Evolutionary conservation across 2,329 filamentous ascomycete species (phyloP), one percentile per base, ranked within the genome.

Genomic region (Calonectria fujianensis): DNA sequence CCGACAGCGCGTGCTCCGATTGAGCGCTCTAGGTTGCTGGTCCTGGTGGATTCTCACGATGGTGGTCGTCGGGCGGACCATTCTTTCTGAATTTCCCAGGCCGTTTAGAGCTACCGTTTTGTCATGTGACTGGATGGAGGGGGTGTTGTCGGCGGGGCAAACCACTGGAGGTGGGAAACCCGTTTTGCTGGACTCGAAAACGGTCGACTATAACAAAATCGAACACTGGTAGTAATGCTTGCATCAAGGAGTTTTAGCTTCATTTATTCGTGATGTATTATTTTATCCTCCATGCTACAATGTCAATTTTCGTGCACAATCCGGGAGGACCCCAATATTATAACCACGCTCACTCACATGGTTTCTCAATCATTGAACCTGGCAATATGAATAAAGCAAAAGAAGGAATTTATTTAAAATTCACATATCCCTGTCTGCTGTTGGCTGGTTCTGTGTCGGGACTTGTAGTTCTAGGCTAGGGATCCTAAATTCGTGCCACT

Each of bases 101-200:
- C 29, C 11, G 37, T 24, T 63, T 41, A 7, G 24, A 63, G 57
- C 57, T 20, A 50, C 72, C 72, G 72, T 70, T 70, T 61, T 61
- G 66, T 74, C 72, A 74, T 67, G 72, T 74, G 72, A 74, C 51
- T 29, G 41, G 45, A 48, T 48, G 45, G 45, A 48, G 45, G 45
- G 45, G 45, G 45, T 11, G n/a, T 24, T 11, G 45, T 48, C 13
- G 45, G 27, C 51, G 39, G 27, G 37, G 51, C 39, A 10, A 29
- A 16, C 20, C 10, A 8, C 16, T 59, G 24, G 13, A 69, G 32
- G 37, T 31, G 48, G 32, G 27, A 8, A 54, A n/a, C 16, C 35
- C 57, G 24, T 63, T 59, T 41, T 27, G 35, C n/a, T 35, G 16
- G 20, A 24, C 35, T 6, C 3, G 32, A 11, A 63, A 27, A 37